Evolutionary conservation across 805 yeast species (phyloP).

Genomic region (Candida wancherniae): DNA sequence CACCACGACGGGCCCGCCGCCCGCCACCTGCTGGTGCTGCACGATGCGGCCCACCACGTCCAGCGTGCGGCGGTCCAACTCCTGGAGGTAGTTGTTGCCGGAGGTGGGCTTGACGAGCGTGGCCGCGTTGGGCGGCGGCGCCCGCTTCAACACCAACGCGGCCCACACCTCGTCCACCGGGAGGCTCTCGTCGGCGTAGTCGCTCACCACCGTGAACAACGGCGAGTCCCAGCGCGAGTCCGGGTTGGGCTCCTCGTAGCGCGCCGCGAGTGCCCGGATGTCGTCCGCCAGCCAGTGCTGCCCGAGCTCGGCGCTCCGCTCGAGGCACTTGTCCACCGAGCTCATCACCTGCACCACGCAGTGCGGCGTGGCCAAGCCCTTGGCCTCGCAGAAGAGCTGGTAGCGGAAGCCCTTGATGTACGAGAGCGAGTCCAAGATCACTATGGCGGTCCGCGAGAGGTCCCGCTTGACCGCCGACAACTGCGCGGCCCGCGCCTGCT

Average conservation of each 20-base stretch:
- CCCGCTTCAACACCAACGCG: constrained; percentile 52
- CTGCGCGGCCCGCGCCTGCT: constrained; percentile 76
- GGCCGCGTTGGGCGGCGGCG: constrained; percentile 78
- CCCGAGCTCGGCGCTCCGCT: constrained; percentile 51
- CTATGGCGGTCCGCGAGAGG: constrained; percentile 61
- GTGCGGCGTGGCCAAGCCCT: constrained; percentile 73
- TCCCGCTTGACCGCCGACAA: constrained; percentile 87
- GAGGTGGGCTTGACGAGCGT: constrained; percentile 79
- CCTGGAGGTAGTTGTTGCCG: constrained; percentile 69
- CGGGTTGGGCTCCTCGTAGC: constrained; percentile 92
- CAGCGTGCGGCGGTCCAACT: constrained; percentile 68
- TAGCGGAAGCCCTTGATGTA: constrained; percentile 95
- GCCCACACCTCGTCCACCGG: constrained; percentile 69
- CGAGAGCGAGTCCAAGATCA: constrained; percentile 77
- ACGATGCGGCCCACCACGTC: constrained; percentile 57
- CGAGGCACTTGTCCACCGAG: constrained; percentile 54
- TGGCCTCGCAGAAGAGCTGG: constrained; percentile 91
- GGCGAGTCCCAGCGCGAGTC: constrained; percentile 94
- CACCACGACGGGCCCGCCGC: constrained; percentile 44
- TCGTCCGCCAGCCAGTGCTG: constrained; percentile 62
- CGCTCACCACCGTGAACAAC: constrained; percentile 61
- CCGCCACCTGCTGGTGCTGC: constrained; percentile 53
- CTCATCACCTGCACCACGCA: constrained; percentile 78
- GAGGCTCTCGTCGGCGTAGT: constrained; percentile 42
- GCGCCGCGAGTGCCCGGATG: constrained; percentile 63